Evolutionary conservation across 495 filamentous ascomycete genomes (phyloP), one percentile per base, ranked within the genome.

Genomic region (Neurospora sp.): DNA sequence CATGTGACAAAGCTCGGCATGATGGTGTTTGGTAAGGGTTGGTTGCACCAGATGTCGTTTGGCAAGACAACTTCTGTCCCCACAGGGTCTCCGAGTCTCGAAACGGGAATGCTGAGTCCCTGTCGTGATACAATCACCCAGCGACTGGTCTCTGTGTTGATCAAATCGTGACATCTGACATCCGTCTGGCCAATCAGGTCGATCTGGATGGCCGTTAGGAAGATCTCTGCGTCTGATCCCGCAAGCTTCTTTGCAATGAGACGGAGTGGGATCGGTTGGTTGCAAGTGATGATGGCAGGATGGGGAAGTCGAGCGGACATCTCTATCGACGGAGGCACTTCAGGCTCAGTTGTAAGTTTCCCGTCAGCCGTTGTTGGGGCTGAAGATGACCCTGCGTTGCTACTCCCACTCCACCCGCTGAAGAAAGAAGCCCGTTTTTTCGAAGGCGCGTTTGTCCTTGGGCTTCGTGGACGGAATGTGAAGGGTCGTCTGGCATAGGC

Each of bases 281-380:
- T 94, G 82, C 95, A 97, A 0, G 94, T 97, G 34, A 98, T 80
- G 54, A 97, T 93, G 4, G 94, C 87, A 5, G 96, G 96, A 79
- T 94, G 92, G 0, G 96, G 96, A 39, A 99, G 83, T 6, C 95
- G 88, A 6, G 91, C 90, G 78, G 97, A 95, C 40, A 97, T 88
- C 73, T 87, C 86, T 69, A 88, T 79, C 2, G 79, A 81, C 9
- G 86, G 87, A 0, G 83, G 75, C 3, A 74, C 71, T 28, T 43
- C 11, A 34, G 42, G 28, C n/a, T 34, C 71, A 4, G 71, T 15
- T n/a, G 71, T 9, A 34, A 70, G 45, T 59, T 40, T 42, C 39
- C 62, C 72, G 10, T 74, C 36, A 19, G 36, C 39, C n/a, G 37
- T 69, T 36, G 70, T 34, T 28, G 69, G 42, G 59, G 39, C 24